A percentile compares a stretch with the other conserved stretches of the same genome.
Evolutionary conservation across 768 basidiomycete genomes (phyloP).

Genomic region (Pulveroboletus sp.): DNA sequence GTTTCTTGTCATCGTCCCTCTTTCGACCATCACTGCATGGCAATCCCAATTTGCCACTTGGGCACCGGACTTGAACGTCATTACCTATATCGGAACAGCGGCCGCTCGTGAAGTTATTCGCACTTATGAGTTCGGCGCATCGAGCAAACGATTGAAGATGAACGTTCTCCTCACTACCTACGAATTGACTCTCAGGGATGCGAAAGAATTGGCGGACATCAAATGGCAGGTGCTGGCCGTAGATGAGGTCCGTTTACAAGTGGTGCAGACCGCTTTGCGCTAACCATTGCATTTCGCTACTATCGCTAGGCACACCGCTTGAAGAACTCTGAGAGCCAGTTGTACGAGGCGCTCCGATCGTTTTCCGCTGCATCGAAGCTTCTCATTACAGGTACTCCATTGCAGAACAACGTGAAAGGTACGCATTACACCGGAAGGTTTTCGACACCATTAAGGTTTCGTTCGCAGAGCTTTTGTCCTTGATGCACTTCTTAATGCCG

Average conservation of each 20-base stretch:
- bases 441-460: conserved; percentile 4
- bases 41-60: conserved; percentile 91
- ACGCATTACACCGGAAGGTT: conserved; percentile 16
- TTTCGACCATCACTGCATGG: conserved; percentile 98
- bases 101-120: conserved; percentile 88
- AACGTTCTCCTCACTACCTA: conserved; percentile 97
- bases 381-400: conserved; percentile 95
- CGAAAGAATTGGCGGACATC: conserved; percentile 84
- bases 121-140: conserved; percentile 84
- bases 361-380: conserved; percentile 91
- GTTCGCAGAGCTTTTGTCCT: conserved; percentile 76
- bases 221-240: conserved; percentile 98
- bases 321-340: conserved; percentile 96
- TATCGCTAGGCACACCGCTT: conserved; percentile 81
- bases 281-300: conserved; percentile 21
- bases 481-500: conserved; percentile 99
- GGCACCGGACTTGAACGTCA: conserved; percentile 96
- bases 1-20: conserved; percentile 94
- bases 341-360: conserved; percentile 89
- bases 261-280: conserved; percentile 1
- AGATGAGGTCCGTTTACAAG: conserved; percentile 68
- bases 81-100: conserved; percentile 93
- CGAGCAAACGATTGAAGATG: conserved; percentile 91
- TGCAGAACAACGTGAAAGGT: conserved; percentile 99
- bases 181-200: conserved; percentile 89